Conservation (phyloP, 345 rosid genomes). For the Gossypium longicalyx region DNA sequence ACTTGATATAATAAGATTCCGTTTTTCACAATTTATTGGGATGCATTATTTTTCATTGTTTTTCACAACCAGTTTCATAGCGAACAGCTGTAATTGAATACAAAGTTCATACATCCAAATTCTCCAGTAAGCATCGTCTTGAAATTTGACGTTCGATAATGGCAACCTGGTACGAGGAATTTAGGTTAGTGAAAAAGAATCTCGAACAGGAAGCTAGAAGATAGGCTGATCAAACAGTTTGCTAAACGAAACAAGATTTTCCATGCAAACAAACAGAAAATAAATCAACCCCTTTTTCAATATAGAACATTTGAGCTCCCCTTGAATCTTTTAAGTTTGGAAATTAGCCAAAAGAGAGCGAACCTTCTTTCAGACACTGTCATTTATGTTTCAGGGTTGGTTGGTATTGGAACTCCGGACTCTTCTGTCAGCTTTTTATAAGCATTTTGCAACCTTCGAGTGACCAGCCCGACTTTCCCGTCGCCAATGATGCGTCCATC, state of each 20-base stretch:
- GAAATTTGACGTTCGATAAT: neutral
- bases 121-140: neutral
- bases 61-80: neutral
- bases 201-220: neutral
- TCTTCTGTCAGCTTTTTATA: constrained; percentile 59
- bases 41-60: neutral
- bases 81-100: neutral
- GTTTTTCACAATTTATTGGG: neutral
- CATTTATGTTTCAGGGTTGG: constrained; percentile 21
- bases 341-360: neutral
- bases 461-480: constrained; percentile 68
- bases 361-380: neutral
- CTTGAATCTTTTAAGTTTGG: neutral
- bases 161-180: neutral
- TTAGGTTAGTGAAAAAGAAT: neutral
- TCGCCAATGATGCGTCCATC: constrained; percentile 69
- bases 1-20: neutral
- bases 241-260: neutral
- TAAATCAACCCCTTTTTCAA: neutral
- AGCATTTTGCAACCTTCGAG: constrained; percentile 52
- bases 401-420: constrained; percentile 73
- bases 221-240: neutral
- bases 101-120: neutral
- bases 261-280: neutral
- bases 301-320: neutral